Base-by-base conservation (phyloP, 345 rosid species). In the Punica granatum region DNA sequence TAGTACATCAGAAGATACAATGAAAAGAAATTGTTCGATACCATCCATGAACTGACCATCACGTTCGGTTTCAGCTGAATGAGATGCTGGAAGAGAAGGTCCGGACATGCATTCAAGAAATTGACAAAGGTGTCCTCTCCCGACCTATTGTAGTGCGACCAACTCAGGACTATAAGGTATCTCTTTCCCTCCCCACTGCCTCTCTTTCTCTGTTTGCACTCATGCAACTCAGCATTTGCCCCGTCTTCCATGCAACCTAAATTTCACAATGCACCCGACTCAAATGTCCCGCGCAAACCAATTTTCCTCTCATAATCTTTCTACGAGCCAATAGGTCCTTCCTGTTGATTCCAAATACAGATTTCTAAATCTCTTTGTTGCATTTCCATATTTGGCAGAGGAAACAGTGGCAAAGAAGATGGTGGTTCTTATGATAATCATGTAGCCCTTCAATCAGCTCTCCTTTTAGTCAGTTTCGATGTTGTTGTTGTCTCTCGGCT, bases 31-130 rank as follows among this genome's bases (percentile, higher is more conserved):
- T 46, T 46, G 16, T 15, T 15, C 7, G 23, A 46, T 3, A 15
- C 19, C n/a, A 19, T 46, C 58, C 58, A 5, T n/a, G 58, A 35
- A 34, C 10, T 56, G 19, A 35, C 18, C 2, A 26, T 54, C 7
- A 12, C 9, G 32, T 70, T 69, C 54, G 18, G 65, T 63, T 63
- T 63, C 78, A 92, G 97, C 79, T 92, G 80, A 88, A 85, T 66
- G 86, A 89, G 69, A 79, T 88, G 83, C 74, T 92, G 84, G 90
- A 82, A 78, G 89, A 92, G 84, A 90, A 92, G 84, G 91, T 88
- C 64, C 84, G 78, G 39, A 96, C 97, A 2, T 86, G 65, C 80
- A 65, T 85, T 66, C 81, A 84, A 80, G 85, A 86, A 48, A 70
- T 71, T 1, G 81, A 76, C 67, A 80, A 60, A 39, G 63, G 68